Percentiles rank a stretch among this genome's conserved stretches.
Conservation (phyloP, 202 grass and related monocot genomes). For the Setaria viridis region DNA sequence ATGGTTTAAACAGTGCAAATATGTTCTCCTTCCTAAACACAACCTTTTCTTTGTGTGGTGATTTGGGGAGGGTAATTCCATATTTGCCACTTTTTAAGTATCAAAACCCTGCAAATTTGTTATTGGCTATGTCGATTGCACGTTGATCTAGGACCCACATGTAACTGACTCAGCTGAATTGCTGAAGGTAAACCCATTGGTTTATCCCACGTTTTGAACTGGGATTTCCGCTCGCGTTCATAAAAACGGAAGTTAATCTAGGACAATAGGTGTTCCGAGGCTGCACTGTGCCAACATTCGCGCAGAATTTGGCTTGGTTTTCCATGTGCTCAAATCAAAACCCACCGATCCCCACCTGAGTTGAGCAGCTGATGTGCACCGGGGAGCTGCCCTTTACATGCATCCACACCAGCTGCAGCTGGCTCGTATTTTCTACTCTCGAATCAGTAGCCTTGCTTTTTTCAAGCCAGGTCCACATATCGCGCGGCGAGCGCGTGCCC, state of each 20-base stretch:
- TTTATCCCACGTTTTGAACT: no score
- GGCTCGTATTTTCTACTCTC: slow-evolving; percentile 32
- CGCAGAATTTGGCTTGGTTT: slow-evolving; percentile 4
- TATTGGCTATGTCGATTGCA: not conserved
- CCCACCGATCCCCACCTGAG: slow-evolving; percentile 25
- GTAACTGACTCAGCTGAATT: no score
- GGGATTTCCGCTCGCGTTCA: no score
- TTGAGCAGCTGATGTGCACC: slow-evolving; percentile 19
- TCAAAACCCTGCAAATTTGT: no score
- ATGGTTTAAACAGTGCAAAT: no score
- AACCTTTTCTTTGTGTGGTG: no score
- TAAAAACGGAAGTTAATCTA: no score
- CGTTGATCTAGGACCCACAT: not conserved
- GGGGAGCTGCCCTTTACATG: slow-evolving; percentile 8
- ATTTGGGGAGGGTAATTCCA: no score
- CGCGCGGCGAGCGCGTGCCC: slow-evolving; percentile 27
- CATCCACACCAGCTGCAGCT: slow-evolving; percentile 1
- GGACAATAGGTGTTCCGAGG: no score
- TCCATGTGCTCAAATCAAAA: slow-evolving; percentile 26
- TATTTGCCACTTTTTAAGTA: no score
- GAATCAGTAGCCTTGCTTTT: slow-evolving; percentile 1
- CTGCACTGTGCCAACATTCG: not conserved
- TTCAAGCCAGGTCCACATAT: slow-evolving; percentile 16
- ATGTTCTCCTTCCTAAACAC: no score
- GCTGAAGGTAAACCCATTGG: no score